These are phyloP conservation scores for Hymenoscyphus fraxineus DNA, from an alignment of 2,329 filamentous ascomycete genomes.

Conservation along the genomic window DNA sequence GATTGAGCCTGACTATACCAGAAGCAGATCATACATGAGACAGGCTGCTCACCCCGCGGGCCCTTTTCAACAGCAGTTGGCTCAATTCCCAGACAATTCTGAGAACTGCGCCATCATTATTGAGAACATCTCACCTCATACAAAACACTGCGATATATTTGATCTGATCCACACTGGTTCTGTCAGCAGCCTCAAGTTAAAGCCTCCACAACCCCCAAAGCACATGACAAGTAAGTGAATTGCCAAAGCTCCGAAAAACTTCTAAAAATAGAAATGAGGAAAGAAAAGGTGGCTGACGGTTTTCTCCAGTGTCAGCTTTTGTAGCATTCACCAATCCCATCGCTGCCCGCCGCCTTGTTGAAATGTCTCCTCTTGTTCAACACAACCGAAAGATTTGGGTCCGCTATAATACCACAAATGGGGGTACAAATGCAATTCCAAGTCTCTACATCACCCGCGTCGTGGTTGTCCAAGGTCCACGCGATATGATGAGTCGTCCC, in stretches of 20 bases:
- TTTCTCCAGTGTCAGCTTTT: neutral
- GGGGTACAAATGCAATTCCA: neutral
- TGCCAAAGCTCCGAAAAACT: too few species aligned
- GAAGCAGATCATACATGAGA: neutral
- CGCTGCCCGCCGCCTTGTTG: neutral
- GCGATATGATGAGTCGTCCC: neutral
- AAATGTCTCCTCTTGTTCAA: neutral
- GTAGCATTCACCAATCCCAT: neutral
- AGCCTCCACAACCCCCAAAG: neutral
- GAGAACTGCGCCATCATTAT: neutral
- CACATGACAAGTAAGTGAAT: neutral
- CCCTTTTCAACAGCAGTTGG: neutral
- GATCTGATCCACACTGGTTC: neutral
- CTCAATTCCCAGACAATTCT: neutral
- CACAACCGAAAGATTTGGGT: neutral
- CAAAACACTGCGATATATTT: neutral
- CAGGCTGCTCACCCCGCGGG: neutral
- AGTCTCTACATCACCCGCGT: neutral
- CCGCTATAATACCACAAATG: neutral
- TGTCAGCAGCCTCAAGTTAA: neutral
- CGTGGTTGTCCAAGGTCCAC: neutral
- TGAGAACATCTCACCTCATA: neutral
- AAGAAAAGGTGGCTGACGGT: neutral
- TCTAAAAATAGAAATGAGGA: too few species aligned
- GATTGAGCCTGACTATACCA: neutral